These are phyloP conservation scores for Epichloe baconii DNA, from an alignment of 2,329 filamentous ascomycete species.

Conservation along the genomic window DNA sequence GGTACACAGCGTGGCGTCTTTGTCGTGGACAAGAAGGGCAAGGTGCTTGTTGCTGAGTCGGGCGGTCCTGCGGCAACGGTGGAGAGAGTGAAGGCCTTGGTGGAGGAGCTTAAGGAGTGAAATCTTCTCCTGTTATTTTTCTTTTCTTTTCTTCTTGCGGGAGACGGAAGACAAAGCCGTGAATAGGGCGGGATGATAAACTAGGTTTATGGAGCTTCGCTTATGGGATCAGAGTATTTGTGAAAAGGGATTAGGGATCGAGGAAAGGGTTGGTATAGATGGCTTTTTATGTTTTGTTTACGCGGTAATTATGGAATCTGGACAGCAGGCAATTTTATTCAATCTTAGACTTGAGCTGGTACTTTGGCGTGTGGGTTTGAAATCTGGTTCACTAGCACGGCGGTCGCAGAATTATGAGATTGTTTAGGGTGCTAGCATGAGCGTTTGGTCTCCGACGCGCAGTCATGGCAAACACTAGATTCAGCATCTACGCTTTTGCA, in stretches of 20 bases:
- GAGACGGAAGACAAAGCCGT: too few species aligned
- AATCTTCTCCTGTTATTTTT: not conserved
- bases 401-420: too few species aligned
- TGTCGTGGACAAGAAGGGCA: conserved; percentile 68
- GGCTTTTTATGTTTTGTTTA: not conserved
- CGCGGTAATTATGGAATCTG: not conserved
- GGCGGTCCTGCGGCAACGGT: conserved; percentile 70
- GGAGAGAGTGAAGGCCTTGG: conserved; percentile 60
- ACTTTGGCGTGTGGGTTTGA: not conserved
- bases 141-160: not conserved
- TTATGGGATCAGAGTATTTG: not conserved
- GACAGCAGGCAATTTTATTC: not conserved
- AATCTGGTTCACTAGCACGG: not conserved
- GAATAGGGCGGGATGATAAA: too few species aligned
- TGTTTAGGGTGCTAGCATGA: too few species aligned
- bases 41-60: conserved; percentile 60
- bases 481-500: too few species aligned
- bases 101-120: conserved; percentile 30
- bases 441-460: too few species aligned
- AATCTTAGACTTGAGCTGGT: too few species aligned
- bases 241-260: not conserved
- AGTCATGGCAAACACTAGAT: too few species aligned
- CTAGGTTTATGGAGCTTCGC: too few species aligned
- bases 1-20: conserved; percentile 81
- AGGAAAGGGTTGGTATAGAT: not conserved